Conservation (phyloP, 1,284 basidiomycete species). For the Pseudomicrostroma phylloplanum region DNA sequence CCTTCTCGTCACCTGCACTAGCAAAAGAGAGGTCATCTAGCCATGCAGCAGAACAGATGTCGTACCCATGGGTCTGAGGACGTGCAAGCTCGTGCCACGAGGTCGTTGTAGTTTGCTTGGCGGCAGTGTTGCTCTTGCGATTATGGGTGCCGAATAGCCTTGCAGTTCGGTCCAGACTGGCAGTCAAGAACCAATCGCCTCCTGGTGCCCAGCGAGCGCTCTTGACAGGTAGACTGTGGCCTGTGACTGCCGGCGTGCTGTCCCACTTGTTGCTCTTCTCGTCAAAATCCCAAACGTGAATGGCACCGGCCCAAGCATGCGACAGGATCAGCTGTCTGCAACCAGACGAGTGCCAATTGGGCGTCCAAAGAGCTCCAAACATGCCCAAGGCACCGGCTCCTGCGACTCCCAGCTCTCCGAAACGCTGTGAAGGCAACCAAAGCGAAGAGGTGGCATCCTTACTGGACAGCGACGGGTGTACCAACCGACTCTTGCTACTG, state of each 20-base stretch:
- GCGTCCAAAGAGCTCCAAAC: conserved; percentile 41
- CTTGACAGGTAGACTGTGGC: conserved; percentile 37
- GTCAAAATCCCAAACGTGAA: conserved; percentile 30
- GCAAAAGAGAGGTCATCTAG: conserved; percentile 42
- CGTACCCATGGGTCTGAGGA: conserved; percentile 49
- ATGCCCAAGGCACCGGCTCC: conserved; percentile 36
- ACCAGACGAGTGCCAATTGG: conserved; percentile 5
- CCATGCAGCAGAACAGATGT: conserved; percentile 36
- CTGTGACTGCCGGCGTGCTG: conserved; percentile 22
- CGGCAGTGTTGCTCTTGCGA: not conserved
- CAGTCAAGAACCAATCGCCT: conserved; percentile 40
- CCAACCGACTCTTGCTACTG: not conserved
- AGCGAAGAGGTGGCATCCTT: conserved; percentile 29
- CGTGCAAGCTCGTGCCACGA: conserved; percentile 48
- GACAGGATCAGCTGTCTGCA: conserved; percentile 27
- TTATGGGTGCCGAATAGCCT: conserved; percentile 25
- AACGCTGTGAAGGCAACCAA: conserved; percentile 44
- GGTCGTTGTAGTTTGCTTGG: not conserved
- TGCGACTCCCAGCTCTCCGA: conserved; percentile 46
- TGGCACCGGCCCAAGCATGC: conserved; percentile 45
- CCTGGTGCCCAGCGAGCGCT: conserved; percentile 41
- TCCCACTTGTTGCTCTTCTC: conserved; percentile 16
- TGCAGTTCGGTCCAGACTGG: conserved; percentile 42
- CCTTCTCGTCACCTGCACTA: conserved; percentile 48
- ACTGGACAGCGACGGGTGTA: conserved; percentile 11